These are phyloP conservation scores for Boletus albobrunnescens DNA, from an alignment of 1,284 basidiomycete genomes.

Conservation along the genomic window DNA sequence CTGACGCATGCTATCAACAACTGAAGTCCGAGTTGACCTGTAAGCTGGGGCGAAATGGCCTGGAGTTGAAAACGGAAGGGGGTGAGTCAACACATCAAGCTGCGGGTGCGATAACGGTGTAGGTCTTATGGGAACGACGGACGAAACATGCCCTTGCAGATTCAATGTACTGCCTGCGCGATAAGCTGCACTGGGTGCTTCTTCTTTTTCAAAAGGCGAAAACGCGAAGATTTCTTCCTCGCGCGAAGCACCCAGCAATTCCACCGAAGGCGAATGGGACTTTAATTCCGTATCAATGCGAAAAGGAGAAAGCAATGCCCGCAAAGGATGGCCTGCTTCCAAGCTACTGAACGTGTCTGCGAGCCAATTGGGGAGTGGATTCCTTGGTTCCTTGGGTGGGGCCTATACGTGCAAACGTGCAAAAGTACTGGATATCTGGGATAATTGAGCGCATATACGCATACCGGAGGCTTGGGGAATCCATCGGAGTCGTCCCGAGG, in stretches of 20 bases:
- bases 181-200: constrained; percentile 5
- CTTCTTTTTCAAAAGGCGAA: constrained; percentile 23
- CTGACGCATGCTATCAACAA: not conserved
- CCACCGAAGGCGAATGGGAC: not conserved
- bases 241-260: constrained; percentile 6
- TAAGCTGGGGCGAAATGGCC: constrained; percentile 20
- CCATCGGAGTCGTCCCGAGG: constrained; percentile 10
- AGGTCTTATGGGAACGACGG: not conserved
- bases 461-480: constrained; percentile 23
- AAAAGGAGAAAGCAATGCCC: constrained; percentile 36
- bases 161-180: not conserved
- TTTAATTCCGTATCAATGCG: constrained; percentile 1
- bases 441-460: constrained; percentile 33
- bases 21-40: not conserved
- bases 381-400: constrained; percentile 13
- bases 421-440: constrained; percentile 15
- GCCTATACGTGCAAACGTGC: constrained; percentile 18
- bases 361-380: constrained; percentile 46
- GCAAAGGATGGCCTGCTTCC: constrained; percentile 43
- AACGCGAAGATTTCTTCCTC: constrained; percentile 31
- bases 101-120: not conserved
- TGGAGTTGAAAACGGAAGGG: constrained; percentile 29
- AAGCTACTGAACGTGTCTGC: constrained; percentile 40
- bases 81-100: not conserved
- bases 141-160: constrained; percentile 1